A percentile compares a stretch with the other conserved stretches of the same genome.
Conservation (phyloP, 306 rosid genomes). For the Leucaena leucocephala region DNA sequence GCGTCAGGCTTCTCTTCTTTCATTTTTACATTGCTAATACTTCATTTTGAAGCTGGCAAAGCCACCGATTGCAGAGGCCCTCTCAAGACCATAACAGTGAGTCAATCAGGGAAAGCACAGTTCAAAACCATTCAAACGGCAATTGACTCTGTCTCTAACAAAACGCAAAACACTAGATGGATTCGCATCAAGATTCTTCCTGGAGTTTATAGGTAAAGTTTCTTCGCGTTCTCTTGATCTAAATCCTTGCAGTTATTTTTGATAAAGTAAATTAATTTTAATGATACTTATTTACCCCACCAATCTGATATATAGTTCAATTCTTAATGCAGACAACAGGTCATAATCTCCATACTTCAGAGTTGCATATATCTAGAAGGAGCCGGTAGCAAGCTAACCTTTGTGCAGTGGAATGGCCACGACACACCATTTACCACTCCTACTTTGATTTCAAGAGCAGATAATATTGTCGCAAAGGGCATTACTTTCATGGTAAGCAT, state of each 20-base stretch:
- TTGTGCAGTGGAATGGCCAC: slow-evolving; percentile 33
- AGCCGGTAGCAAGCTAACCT: slow-evolving; percentile 19
- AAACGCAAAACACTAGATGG: slow-evolving; percentile 32
- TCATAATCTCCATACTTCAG: not conserved
- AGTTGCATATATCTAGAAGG: slow-evolving; percentile 49
- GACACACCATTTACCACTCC: not conserved
- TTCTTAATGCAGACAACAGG: slow-evolving; percentile 29
- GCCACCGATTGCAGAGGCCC: slow-evolving; percentile 27
- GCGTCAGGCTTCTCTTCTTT: not conserved
- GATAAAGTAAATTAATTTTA: not conserved
- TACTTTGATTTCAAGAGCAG: slow-evolving; percentile 26
- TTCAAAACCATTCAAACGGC: slow-evolving; percentile 49
- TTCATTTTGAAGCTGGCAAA: slow-evolving; percentile 3
- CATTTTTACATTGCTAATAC: not conserved
- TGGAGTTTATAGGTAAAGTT: slow-evolving; percentile 34
- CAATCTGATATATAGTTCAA: not conserved
- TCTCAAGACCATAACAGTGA: slow-evolving; percentile 12
- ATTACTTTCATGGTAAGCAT: slow-evolving; percentile 37
- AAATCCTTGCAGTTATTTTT: not conserved
- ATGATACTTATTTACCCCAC: not conserved
- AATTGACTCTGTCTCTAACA: slow-evolving; percentile 33
- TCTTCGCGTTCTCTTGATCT: not conserved
- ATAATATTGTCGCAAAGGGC: slow-evolving; percentile 30
- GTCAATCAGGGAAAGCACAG: not conserved
- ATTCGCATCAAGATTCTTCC: slow-evolving; percentile 35